Base-by-base conservation (phyloP, 2,329 filamentous ascomycete species). In the Pestalotiopsis sp. region DNA sequence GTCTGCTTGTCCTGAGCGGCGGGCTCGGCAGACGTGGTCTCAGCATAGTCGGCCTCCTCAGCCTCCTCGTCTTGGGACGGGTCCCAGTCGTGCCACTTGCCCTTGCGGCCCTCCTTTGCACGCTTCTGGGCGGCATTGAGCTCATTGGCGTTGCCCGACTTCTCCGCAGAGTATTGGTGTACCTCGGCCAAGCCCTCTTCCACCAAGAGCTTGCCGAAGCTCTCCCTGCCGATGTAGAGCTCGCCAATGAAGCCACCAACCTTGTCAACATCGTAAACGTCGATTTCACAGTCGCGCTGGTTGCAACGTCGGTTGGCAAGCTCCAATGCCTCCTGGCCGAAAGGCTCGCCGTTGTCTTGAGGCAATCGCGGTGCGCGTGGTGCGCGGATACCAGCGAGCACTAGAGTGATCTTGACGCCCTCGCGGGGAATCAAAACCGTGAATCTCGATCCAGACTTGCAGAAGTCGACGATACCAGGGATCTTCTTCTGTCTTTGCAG, bases 241-340 rank as follows among this genome's bases (percentile, higher is more conserved):
- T 94, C 93, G 67, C 96, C 96, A 74, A 99, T 98, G 85, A 99
- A 99, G 49, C 96, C 96, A 75, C 96, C 96, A 31, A 96, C 91
- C 86, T 98, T 98, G 86, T 99, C 96, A 73, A 94, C 93, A 75
- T 95, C 94, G 79, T 97, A 91, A 23, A 99, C 92, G 75, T 99
- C 95, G 69, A 99, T 93, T 81, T 98, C 95, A 63, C 96, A 95
- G 80, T 99, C 96, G 67, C 96, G 91, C 84, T 99, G 96, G 85
- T 94, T 92, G 82, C 92, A 94, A 68, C 95, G 90, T 76, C 90
- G 91, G 81, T 93, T 94, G 63, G 95, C 95, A 73, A 98, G 91
- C 64, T 99, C 95, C 71, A 97, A 88, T 3, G 95, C 95, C 83
- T 99, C 96, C 80, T 97, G 93, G 27, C 96, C 96, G 74, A 97